Evolutionary conservation across 371 early-diverging fungal species (phyloP).

Genomic region (Sporodiniella umbellata): DNA sequence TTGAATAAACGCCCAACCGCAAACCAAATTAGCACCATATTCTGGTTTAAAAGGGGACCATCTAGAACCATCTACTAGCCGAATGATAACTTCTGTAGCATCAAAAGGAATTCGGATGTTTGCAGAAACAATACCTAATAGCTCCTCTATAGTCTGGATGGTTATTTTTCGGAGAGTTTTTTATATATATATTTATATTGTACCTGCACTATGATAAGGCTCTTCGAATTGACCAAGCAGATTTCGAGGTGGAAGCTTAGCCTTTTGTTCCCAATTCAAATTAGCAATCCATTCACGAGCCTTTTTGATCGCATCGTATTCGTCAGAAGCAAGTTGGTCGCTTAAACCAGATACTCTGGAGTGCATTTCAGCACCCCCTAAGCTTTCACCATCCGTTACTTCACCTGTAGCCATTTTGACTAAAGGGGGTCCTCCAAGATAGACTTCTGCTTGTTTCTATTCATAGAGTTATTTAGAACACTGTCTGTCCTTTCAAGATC

Average conservation of each 20-base stretch:
- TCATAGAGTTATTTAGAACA: not conserved
- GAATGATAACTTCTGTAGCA: slow-evolving; percentile 66
- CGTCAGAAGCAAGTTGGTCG: slow-evolving; percentile 66
- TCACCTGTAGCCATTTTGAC: slow-evolving; percentile 81
- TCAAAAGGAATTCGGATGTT: slow-evolving; percentile 69
- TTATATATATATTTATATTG: not conserved
- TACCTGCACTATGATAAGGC: slow-evolving; percentile 52
- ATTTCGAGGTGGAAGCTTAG: slow-evolving; percentile 51
- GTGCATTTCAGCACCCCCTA: slow-evolving; percentile 81
- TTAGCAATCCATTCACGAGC: slow-evolving; percentile 65
- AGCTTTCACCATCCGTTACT: slow-evolving; percentile 64
- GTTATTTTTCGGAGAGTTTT: too few relatives aligned
- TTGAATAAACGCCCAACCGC: slow-evolving; percentile 68
- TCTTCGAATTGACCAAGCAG: slow-evolving; percentile 52
- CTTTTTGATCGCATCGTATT: slow-evolving; percentile 62
- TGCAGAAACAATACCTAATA: slow-evolving; percentile 64
- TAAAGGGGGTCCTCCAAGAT: slow-evolving; percentile 73
- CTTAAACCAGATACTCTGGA: slow-evolving; percentile 63
- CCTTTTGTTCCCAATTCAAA: slow-evolving; percentile 63
- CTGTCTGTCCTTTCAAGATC: too few relatives aligned
- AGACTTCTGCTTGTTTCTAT: slow-evolving; percentile 70
- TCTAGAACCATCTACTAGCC: slow-evolving; percentile 66
- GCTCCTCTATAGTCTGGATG: slow-evolving; percentile 60
- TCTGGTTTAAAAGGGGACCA: slow-evolving; percentile 66
- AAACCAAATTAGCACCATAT: slow-evolving; percentile 64